A percentile compares a stretch with the other conserved stretches of the same genome.
Conservation (phyloP, 352 stramenopile species). For the Chrysophaeum taylorii region DNA sequence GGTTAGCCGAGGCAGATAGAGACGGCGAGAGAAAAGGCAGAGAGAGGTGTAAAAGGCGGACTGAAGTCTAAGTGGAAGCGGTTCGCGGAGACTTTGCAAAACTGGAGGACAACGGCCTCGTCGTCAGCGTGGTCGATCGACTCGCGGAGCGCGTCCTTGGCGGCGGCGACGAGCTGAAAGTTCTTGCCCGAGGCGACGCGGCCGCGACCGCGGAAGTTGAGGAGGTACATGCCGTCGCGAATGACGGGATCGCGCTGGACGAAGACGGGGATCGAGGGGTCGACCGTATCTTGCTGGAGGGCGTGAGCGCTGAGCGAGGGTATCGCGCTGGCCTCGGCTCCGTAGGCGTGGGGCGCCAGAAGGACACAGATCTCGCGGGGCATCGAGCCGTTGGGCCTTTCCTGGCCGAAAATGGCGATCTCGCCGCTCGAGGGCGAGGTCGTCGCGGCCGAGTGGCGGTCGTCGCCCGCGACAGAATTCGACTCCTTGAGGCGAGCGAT, state of each 20-base stretch:
- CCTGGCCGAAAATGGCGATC: slow-evolving; percentile 2
- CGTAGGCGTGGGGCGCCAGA: background rate
- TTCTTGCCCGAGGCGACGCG: slow-evolving; percentile 71
- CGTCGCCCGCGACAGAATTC: too few species aligned
- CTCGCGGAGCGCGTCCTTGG: too few species aligned
- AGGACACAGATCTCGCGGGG: slow-evolving; percentile 8
- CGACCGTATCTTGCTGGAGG: too few species aligned
- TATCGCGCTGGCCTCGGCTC: too few species aligned
- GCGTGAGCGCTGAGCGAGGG: too few species aligned
- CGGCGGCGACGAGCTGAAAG: slow-evolving; percentile 68
- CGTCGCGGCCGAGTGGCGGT: too few species aligned
- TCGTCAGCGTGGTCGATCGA: too few species aligned
- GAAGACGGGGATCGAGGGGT: too few species aligned
- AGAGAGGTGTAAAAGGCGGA: slow-evolving; percentile 67
- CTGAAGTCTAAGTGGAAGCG: slow-evolving; percentile 80
- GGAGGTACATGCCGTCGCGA: slow-evolving; percentile 63
- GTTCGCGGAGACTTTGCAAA: slow-evolving; percentile 67
- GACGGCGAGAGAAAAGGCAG: slow-evolving; percentile 71
- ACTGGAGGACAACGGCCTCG: slow-evolving; percentile 53
- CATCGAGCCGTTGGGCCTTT: background rate
- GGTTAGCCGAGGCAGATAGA: slow-evolving; percentile 60
- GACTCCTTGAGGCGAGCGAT: background rate
- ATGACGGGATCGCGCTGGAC: slow-evolving; percentile 69
- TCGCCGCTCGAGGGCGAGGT: too few species aligned
- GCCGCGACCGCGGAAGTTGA: slow-evolving; percentile 68